Evolutionary conservation across 805 yeast species (phyloP), one percentile per base, ranked within the genome.

Genomic region (Danielozyma ontarioensis): DNA sequence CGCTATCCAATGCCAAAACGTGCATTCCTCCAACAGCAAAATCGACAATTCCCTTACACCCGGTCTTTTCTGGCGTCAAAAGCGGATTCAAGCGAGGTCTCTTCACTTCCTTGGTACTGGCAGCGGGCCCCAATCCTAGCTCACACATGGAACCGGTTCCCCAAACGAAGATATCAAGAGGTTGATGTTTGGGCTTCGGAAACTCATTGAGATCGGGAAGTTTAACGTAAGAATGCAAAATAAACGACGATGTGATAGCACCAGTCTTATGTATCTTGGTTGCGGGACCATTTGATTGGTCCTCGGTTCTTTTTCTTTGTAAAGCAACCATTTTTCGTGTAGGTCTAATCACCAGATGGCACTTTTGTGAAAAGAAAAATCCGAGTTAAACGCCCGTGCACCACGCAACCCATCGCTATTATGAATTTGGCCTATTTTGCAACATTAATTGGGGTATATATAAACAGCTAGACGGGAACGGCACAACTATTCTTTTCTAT

Each of bases 81-180:
- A 68, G 77, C 2, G 96, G 88, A 48, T 89, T 93, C 53, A 90
- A 67, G 45, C 99, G 75, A 13, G 99, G 99, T 53, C 99, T 78
- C 53, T 93, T 93, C 14, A 93, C 96, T 56, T 89, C 96, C 40
- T 88, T 87, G 24, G 87, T 90, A 44, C 74, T 82, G 2, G 95
- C 86, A n/a, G 69, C 74, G 7, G 97, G 97, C 1, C 98, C 99
- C n/a, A 93, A 68, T 1, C 99, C 99, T 18, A 93, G 70, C 56
- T 93, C 98, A 66, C 97, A 88, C 93, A 93, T 90, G 1, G 95
- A 80, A 2, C 98, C 98, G 2, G 94, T 76, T 26, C 99, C 99
- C 83, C 95, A 93, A 24, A 86, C 94, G 54, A 84, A 90, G 3
- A 93, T 69, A 51, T 88, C 93, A 34, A 90, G 62, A 14, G 74